phyloP scores from a whole-genome alignment of 352 stramenopile species.

The Pythium chondricola region DNA sequence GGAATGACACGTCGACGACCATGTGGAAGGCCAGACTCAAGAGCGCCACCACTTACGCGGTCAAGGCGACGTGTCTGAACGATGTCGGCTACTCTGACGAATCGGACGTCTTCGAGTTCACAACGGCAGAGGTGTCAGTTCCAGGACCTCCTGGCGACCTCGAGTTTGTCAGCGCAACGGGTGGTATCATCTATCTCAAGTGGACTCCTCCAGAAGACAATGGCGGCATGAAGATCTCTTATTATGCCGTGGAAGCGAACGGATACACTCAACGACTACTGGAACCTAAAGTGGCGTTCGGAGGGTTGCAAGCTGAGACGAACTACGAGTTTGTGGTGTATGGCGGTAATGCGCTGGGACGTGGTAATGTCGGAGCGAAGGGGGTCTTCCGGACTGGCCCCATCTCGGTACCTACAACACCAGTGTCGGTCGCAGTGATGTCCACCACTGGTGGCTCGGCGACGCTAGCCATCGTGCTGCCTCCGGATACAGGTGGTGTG shows the following conservation, averaged over 20 bases:
- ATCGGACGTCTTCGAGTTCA: constrained; percentile 22
- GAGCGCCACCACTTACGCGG: constrained; percentile 37
- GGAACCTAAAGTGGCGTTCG: constrained; percentile 17
- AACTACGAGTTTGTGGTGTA: constrained; percentile 48
- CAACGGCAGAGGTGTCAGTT: constrained; percentile 40
- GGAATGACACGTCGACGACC: constrained; percentile 31
- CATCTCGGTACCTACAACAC: constrained; percentile 23
- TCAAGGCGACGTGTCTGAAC: constrained; percentile 44
- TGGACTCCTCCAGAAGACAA: constrained; percentile 48
- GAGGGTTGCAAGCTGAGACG: constrained; percentile 30
- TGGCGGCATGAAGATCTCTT: constrained; percentile 35
- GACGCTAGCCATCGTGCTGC: constrained; percentile 25
- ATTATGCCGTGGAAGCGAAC: constrained; percentile 32
- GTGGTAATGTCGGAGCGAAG: constrained; percentile 23
- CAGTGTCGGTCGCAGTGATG: constrained; percentile 20
- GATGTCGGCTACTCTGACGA: constrained; percentile 34
- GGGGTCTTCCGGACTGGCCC: constrained; percentile 22
- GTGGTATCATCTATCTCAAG: constrained; percentile 32
- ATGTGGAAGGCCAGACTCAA: constrained; percentile 53
- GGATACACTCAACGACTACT: not conserved
- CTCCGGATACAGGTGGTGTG: constrained; percentile 39
- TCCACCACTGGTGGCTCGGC: constrained; percentile 31
- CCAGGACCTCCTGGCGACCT: constrained; percentile 35
- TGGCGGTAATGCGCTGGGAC: constrained; percentile 35
- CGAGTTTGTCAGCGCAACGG: constrained; percentile 13